Percentiles rank a stretch among this genome's conserved stretches.
These are phyloP conservation scores for Tylopilus intermedius DNA, from an alignment of 768 basidiomycete species.

Conservation along the genomic window DNA sequence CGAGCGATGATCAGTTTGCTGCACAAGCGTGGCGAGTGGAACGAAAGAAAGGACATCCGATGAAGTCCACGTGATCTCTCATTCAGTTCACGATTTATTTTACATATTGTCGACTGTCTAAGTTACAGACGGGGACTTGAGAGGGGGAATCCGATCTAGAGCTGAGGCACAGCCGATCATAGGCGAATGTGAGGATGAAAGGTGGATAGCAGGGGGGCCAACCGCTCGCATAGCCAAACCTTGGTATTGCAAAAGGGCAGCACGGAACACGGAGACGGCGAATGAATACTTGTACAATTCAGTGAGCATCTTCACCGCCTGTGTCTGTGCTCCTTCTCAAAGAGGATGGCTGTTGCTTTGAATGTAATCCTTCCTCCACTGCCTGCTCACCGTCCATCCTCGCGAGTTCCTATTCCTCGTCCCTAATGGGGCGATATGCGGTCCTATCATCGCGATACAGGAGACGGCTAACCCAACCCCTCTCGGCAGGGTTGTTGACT, in stretches of 20 bases:
- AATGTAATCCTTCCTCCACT: constrained; percentile 23
- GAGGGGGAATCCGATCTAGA: constrained; percentile 2
- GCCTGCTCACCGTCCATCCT: constrained; percentile 41
- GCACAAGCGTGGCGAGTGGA: constrained; percentile 17
- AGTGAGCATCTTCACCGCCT: constrained; percentile 7
- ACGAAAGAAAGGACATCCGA: constrained; percentile 24
- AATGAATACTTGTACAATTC: constrained; percentile 1
- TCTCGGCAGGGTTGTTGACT: constrained; percentile 17
- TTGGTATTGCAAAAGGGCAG: constrained; percentile 4
- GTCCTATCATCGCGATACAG: constrained; percentile 40
- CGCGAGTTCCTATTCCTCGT: constrained; percentile 52
- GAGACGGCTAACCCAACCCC: constrained; percentile 49
- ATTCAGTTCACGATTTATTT: neutral
- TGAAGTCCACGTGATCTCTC: constrained; percentile 12
- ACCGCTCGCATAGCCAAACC: constrained; percentile 7
- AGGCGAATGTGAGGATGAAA: constrained; percentile 27
- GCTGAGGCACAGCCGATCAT: constrained; percentile 1
- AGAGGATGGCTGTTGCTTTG: constrained; percentile 14
- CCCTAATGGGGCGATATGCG: constrained; percentile 45
- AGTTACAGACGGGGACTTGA: constrained; percentile 10
- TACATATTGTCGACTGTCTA: constrained; percentile 11
- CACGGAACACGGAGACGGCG: constrained; percentile 1
- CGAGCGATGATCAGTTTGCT: constrained; percentile 20
- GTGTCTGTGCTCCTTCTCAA: constrained; percentile 9
- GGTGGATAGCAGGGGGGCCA: constrained; percentile 7